These are phyloP conservation scores for Yarrowia sp. DNA, from an alignment of 805 yeast species.

Conservation along the genomic window DNA sequence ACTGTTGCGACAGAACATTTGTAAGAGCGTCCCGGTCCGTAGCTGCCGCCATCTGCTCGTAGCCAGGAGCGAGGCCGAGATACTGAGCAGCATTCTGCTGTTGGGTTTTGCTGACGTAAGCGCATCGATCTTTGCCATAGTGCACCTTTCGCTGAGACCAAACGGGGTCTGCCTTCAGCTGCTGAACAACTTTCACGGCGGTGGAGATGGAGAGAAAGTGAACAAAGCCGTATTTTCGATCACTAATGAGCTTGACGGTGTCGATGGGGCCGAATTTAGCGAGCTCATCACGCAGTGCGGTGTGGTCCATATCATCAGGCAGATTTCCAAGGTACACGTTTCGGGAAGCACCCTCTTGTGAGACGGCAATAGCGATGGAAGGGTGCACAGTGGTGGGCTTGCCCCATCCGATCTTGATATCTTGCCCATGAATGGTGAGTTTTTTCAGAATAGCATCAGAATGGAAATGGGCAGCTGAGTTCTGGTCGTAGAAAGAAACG, in stretches of 20 bases:
- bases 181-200: slow-evolving; percentile 86
- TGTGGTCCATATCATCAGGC: slow-evolving; percentile 69
- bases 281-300: slow-evolving; percentile 70
- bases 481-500: slow-evolving; percentile 86
- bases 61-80: slow-evolving; percentile 87
- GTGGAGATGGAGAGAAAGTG: slow-evolving; percentile 85
- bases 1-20: slow-evolving; percentile 75
- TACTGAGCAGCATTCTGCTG: slow-evolving; percentile 97
- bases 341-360: slow-evolving; percentile 88
- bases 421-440: slow-evolving; percentile 78
- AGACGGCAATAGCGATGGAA: slow-evolving; percentile 75
- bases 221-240: slow-evolving; percentile 79
- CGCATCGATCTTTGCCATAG: slow-evolving; percentile 91
- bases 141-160: slow-evolving; percentile 81
- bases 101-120: slow-evolving; percentile 92
- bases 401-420: slow-evolving; percentile 93
- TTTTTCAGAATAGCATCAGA: slow-evolving; percentile 90
- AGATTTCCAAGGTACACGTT: slow-evolving; percentile 89
- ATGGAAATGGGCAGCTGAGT: slow-evolving; percentile 87
- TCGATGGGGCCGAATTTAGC: slow-evolving; percentile 82
- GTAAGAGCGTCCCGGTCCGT: slow-evolving; percentile 62
- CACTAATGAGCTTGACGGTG: slow-evolving; percentile 76
- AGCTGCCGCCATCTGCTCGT: slow-evolving; percentile 78
- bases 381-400: slow-evolving; percentile 77
- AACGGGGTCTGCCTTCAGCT: slow-evolving; percentile 62